Percentiles rank a stretch among this genome's conserved stretches.
phyloP scores from a whole-genome alignment of 2,329 filamentous ascomycete species.

The Penicillium glabrum region DNA sequence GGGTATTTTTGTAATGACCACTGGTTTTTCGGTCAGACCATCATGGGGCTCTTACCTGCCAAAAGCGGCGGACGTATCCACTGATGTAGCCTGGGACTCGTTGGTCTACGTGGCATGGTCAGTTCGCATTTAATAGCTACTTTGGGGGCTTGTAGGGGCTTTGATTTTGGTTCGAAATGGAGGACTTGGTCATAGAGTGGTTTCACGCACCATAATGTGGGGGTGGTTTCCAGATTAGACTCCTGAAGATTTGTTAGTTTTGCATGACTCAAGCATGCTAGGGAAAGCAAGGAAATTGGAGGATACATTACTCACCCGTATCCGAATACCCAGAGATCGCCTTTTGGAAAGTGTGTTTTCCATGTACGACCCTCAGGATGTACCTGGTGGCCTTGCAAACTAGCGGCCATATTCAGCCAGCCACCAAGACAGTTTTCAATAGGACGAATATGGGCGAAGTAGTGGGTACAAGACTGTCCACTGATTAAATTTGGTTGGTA shows the following conservation, averaged over 20 bases:
- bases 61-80: constrained; percentile 93
- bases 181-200: background rate
- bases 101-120: constrained; percentile 59
- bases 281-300: background rate
- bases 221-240: constrained; percentile 96
- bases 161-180: background rate
- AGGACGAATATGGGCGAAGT: background rate
- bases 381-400: constrained; percentile 19
- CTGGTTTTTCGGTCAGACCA: background rate
- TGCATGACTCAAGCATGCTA: background rate
- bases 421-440: background rate
- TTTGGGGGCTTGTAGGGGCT: background rate
- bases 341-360: constrained; percentile 44
- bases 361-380: constrained; percentile 41
- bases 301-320: constrained; percentile 69
- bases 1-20: background rate
- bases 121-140: background rate
- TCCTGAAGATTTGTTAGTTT: constrained; percentile 54
- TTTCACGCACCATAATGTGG: constrained; percentile 77
- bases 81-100: constrained; percentile 86
- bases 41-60: constrained; percentile 73
- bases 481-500: no score
- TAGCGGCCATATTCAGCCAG: constrained; percentile 13
- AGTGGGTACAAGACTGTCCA: background rate
- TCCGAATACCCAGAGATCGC: constrained; percentile 93